Conservation (phyloP, 495 filamentous ascomycete species). For the Lepidopterella palustris region DNA sequence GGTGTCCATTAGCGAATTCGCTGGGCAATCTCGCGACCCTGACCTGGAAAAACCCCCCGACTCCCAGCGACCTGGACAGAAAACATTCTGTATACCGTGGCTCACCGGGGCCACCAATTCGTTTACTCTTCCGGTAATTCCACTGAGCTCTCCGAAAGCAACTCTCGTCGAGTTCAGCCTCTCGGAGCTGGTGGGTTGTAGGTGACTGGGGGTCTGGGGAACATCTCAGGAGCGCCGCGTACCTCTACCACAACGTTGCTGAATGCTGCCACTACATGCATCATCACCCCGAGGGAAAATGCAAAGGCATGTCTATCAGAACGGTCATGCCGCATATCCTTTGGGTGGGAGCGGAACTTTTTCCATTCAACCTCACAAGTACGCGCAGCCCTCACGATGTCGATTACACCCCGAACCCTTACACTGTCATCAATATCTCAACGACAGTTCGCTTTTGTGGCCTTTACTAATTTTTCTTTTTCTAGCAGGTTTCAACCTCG, state of each 20-base stretch:
- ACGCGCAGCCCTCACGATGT: conserved; percentile 28
- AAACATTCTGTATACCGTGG: conserved; percentile 3
- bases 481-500: conserved; percentile 76
- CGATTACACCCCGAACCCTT: neutral
- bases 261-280: conserved; percentile 36
- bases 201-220: conserved; percentile 29
- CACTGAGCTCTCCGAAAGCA: neutral
- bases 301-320: conserved; percentile 61
- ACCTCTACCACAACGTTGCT: conserved; percentile 2
- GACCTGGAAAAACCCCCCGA: neutral
- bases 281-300: conserved; percentile 42
- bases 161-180: conserved; percentile 4
- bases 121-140: neutral
- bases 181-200: conserved; percentile 20
- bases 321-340: conserved; percentile 66
- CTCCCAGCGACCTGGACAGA: neutral
- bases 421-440: conserved; percentile 3
- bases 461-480: conserved; percentile 21
- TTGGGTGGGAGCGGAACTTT: conserved; percentile 56
- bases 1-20: conserved; percentile 18
- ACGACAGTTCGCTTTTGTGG: no score
- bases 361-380: conserved; percentile 88
- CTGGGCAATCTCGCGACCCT: neutral
- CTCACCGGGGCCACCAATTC: conserved; percentile 16
- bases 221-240: conserved; percentile 17